A percentile compares a stretch with the other conserved stretches of the same genome.
phyloP scores from a whole-genome alignment of 1,284 basidiomycete genomes.

The Sporisorium reilianum region DNA sequence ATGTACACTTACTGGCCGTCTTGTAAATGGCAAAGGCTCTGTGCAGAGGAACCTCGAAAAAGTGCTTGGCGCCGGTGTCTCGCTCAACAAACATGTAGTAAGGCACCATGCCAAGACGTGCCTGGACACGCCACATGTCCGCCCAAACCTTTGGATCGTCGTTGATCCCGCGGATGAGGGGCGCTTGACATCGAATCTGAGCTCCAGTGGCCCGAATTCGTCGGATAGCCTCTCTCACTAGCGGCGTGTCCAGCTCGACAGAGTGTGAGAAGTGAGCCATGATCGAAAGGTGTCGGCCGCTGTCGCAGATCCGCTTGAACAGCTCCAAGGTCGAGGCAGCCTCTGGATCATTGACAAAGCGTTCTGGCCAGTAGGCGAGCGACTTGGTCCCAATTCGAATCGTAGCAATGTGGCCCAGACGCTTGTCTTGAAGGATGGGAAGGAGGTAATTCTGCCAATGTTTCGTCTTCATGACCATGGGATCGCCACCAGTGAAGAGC shows the following conservation, averaged over 20 bases:
- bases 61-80: slow-evolving; percentile 7
- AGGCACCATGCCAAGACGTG: slow-evolving; percentile 1
- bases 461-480: slow-evolving; percentile 12
- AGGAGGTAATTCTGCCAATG: slow-evolving; percentile 11
- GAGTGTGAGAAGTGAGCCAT: slow-evolving; percentile 10
- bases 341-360: slow-evolving; percentile 8
- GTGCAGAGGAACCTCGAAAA: slow-evolving; percentile 9
- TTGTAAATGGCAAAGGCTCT: slow-evolving; percentile 12
- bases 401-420: slow-evolving; percentile 3
- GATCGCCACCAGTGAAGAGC: slow-evolving; percentile 14
- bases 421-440: background rate
- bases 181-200: slow-evolving; percentile 14
- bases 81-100: slow-evolving; percentile 13
- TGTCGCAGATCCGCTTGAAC: slow-evolving; percentile 6
- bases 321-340: slow-evolving; percentile 6
- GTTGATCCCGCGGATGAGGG: slow-evolving; percentile 12
- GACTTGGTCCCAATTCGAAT: slow-evolving; percentile 14
- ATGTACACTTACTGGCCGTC: background rate
- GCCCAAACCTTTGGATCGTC: slow-evolving; percentile 7
- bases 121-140: slow-evolving; percentile 5
- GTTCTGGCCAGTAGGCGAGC: slow-evolving; percentile 14
- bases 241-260: slow-evolving; percentile 4
- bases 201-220: slow-evolving; percentile 7
- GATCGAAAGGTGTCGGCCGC: slow-evolving; percentile 11
- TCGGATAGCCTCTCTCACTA: slow-evolving; percentile 4